Evolutionary conservation across 345 rosid genomes (phyloP), one percentile per base, ranked within the genome.

Genomic region (Dipteronia sinensis): DNA sequence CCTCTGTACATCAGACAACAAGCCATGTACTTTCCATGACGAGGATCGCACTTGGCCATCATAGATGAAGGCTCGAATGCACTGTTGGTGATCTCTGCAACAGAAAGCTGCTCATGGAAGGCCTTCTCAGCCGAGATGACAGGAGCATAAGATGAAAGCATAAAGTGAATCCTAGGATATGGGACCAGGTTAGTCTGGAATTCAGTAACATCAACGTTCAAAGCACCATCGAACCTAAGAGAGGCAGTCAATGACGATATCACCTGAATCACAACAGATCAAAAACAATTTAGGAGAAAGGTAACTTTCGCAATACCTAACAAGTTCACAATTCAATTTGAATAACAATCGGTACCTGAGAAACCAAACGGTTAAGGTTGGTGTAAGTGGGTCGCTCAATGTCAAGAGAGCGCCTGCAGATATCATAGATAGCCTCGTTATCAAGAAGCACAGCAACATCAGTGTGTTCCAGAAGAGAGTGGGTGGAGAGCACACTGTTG

Each of bases 21-120:
- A 9, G 89, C 89, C 89, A 87, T 87, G 87, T 87, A 87, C 61
- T 87, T 82, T 70, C 90, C 90, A 27, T 87, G 86, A 56, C 88
- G 86, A 20, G 90, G 88, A 73, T 87, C 88, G 31, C 90, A 86
- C 83, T 88, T 88, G 1, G 91, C 88, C 91, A 86, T 88, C 89
- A 88, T 88, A 8, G 89, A 86, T 40, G 89, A 83, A 5, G 91
- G 91, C 84, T 88, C 91, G 0, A 88, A 88, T 0, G 89, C 88
- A 1, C 85, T 87, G 83, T 87, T 89, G 0, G 92, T 89, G 29
- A 89, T 89, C 84, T 89, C 92, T 12, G 88, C 84, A 42, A 87
- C 84, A 13, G 86, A 87, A n/a, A 87, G 85, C 76, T 85, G 89
- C 75, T 85, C 89, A 0, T 85, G 86, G 80, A 76, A 83, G 44